Base-by-base conservation (phyloP, 192 early-diverging fungal genomes). In the Coemansia sp. region DNA sequence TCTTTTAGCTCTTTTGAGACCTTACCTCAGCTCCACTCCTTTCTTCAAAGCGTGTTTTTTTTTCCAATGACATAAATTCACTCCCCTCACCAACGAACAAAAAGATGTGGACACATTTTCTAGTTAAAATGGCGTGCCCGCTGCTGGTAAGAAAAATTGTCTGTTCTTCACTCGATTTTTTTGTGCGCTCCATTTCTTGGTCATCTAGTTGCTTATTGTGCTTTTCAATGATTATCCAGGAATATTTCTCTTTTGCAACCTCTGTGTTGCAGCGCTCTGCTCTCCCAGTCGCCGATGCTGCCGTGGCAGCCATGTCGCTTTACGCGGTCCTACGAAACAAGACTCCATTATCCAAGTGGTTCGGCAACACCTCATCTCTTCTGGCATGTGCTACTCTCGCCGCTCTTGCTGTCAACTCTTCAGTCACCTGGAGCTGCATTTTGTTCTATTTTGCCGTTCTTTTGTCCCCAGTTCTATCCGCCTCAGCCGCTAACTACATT, bases 191-290 rank as follows among this genome's bases (percentile, higher is more conserved):
- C 10, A 28, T 53, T 30, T 14, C 8, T 53, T 26, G 23, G 23
- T 13, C 26, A 53, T 14, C 1, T 9, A 30, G 3, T 53, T 53
- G 21, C 49, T 52, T 26, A 3, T 32, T 32, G 21, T 53, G 50
- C 50, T 53, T 53, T 53, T 53, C 26, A 26, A 53, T 53, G 50
- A 53, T 28, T 53, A 16, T 53, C 28, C 50, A 53, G 13, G 50
- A 53, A 4, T 53, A 53, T 1, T 14, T 53, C 3, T 13, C 32
- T 26, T 30, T 28, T 53, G 50, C 50, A 28, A 53, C 50, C 2
- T 32, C 50, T 3, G 10, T 14, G 13, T 8, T 53, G 26, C 50
- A 53, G 26, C 11, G 50, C 50, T 14, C 50, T 14, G 50, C 50
- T 0, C 26, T 26, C 5, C 26, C 50, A 13, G 26, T 10, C 0